Conservation (phyloP, 148 eudicot species). For the Talinum fruticosum region DNA sequence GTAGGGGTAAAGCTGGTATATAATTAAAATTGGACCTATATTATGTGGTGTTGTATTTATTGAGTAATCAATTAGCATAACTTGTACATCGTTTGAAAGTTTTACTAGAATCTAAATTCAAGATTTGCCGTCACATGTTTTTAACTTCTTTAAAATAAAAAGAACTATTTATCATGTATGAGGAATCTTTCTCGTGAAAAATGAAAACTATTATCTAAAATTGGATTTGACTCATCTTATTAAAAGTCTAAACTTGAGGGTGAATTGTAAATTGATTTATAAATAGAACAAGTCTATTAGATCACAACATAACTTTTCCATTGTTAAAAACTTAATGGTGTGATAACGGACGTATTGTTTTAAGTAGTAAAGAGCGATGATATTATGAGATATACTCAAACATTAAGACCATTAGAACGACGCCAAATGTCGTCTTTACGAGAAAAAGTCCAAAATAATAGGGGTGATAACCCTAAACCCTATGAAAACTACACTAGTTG, state of each 20-base stretch:
- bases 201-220: too few species aligned
- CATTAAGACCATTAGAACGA: neutral
- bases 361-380: neutral
- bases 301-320: neutral
- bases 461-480: neutral
- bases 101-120: neutral
- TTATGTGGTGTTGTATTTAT: too few species aligned
- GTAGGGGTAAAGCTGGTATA: too few species aligned
- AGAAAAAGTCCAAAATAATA: neutral
- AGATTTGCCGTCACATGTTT: neutral
- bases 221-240: too few species aligned
- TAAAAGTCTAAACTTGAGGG: neutral
- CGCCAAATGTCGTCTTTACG: neutral
- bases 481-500: neutral
- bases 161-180: too few species aligned
- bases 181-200: too few species aligned
- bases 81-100: neutral
- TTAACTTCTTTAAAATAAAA: neutral
- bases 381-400: neutral
- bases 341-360: too few species aligned
- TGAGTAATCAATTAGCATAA: neutral
- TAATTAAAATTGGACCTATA: too few species aligned
- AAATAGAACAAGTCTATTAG: neutral
- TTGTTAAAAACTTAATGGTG: neutral
- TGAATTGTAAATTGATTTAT: too few species aligned